Percentiles rank a stretch among this genome's conserved stretches.
These are phyloP conservation scores for Rutstroemia sp. DNA, from an alignment of 2,329 filamentous ascomycete genomes.

Conservation along the genomic window DNA sequence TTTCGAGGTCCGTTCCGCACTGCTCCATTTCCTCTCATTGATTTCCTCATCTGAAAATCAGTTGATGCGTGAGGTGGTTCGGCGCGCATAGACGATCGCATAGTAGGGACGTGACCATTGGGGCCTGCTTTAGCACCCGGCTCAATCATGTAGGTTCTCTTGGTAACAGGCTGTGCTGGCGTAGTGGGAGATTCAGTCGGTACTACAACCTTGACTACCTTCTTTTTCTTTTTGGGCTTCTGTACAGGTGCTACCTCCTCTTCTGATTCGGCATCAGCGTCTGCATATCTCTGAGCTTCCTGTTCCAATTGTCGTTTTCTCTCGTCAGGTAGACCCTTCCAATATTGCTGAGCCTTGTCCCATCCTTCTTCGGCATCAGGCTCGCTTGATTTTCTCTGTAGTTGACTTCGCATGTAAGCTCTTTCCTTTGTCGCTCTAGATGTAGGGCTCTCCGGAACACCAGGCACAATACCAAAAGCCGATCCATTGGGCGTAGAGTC, in stretches of 20 bases:
- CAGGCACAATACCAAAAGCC: conserved; percentile 15
- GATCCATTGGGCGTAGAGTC: conserved; percentile 21
- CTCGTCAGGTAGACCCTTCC: conserved; percentile 57
- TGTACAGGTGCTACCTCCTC: conserved; percentile 25
- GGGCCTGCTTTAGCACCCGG: conserved; percentile 26
- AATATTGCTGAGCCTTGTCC: conserved; percentile 62
- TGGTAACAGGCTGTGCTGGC: conserved; percentile 19
- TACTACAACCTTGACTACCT: conserved; percentile 8
- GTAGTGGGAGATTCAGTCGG: background rate
- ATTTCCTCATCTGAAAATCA: conserved; percentile 26
- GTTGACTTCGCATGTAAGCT: conserved; percentile 16
- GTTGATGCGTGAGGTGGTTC: conserved; percentile 20
- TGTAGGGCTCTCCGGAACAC: conserved; percentile 25
- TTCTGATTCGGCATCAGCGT: conserved; percentile 35
- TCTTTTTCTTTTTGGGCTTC: conserved; percentile 20
- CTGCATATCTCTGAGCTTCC: conserved; percentile 40
- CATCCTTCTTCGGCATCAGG: conserved; percentile 36
- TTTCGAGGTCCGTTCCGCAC: conserved; percentile 21
- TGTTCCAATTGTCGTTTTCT: conserved; percentile 53
- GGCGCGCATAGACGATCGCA: conserved; percentile 43
- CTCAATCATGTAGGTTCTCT: conserved; percentile 35
- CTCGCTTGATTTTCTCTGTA: conserved; percentile 17
- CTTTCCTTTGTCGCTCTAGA: conserved; percentile 19
- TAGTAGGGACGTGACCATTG: conserved; percentile 23
- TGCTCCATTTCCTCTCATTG: conserved; percentile 23